These are phyloP conservation scores for Eimeria acervulina DNA, from an alignment of 169 alveolate genomes.

Conservation along the genomic window DNA sequence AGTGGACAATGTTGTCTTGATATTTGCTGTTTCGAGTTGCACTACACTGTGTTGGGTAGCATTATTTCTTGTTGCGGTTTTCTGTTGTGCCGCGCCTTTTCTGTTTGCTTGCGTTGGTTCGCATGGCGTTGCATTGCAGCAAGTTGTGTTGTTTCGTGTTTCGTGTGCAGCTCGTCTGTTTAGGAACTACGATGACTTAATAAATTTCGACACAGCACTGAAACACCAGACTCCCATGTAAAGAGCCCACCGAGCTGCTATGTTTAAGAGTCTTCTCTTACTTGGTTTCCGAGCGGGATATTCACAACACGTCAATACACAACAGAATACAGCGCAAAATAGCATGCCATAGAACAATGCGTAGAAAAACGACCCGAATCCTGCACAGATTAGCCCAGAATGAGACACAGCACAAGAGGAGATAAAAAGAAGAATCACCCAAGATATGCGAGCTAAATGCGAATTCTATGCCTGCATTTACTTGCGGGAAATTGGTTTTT, in stretches of 20 bases:
- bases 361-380: not conserved
- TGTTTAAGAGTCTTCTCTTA: not conserved
- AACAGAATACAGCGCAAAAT: not conserved
- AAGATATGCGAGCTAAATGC: not conserved
- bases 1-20: not conserved
- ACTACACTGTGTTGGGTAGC: not conserved
- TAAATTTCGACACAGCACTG: slow-evolving; percentile 72
- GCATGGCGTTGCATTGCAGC: not conserved
- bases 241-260: not conserved
- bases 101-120: not conserved
- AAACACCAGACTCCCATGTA: slow-evolving; percentile 82
- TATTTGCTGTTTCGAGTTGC: not conserved
- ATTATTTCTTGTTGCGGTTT: not conserved
- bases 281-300: too few species aligned
- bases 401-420: not conserved
- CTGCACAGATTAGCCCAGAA: not conserved
- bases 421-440: not conserved
- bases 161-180: slow-evolving; percentile 53
- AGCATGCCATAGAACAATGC: not conserved
- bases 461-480: not conserved
- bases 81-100: not conserved
- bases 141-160: not conserved
- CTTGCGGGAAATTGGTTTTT: not conserved
- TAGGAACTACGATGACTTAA: slow-evolving; percentile 46
- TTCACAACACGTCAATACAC: not conserved